Conservation (phyloP, 306 rosid genomes). For the Trifolium subterraneum region DNA sequence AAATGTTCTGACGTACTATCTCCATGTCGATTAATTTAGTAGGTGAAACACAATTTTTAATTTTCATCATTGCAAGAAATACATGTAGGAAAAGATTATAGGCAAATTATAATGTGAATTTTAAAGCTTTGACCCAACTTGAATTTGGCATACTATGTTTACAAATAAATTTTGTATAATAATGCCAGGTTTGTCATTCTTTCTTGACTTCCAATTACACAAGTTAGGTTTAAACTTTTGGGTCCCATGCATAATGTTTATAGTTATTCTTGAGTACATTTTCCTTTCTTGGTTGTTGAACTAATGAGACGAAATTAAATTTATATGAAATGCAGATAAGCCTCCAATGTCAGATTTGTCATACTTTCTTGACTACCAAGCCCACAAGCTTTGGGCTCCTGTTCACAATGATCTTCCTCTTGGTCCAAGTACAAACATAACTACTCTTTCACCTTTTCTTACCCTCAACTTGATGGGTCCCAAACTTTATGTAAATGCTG, state of each 20-base stretch:
- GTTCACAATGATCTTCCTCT: conserved; percentile 79
- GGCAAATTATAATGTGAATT: no score
- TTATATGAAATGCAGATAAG: conserved; percentile 61
- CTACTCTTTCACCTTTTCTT: conserved; percentile 56
- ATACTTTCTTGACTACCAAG: conserved; percentile 88
- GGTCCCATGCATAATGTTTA: conserved; percentile 68
- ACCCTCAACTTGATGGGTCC: conserved; percentile 83
- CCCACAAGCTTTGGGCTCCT: conserved; percentile 86
- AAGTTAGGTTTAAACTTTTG: conserved; percentile 57
- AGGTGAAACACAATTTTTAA: no score
- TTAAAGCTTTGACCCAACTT: no score
- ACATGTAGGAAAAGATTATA: no score
- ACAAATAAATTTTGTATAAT: conserved; percentile 33
- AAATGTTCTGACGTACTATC: no score
- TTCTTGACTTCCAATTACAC: conserved; percentile 62
- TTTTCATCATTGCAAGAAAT: no score
- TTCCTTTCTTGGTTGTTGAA: conserved; percentile 36
- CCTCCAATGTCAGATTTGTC: conserved; percentile 81
- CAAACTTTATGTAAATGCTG: conserved; percentile 68
- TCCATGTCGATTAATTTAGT: no score
- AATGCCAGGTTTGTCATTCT: conserved; percentile 62
- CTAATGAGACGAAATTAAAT: conserved; percentile 13
- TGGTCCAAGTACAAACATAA: conserved; percentile 65
- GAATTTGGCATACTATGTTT: no score
- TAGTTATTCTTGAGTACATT: conserved; percentile 9